A percentile compares a stretch with the other conserved stretches of the same genome.
Evolutionary conservation across 305 asterid species (phyloP).

Genomic region (Fraxinus ornus): DNA sequence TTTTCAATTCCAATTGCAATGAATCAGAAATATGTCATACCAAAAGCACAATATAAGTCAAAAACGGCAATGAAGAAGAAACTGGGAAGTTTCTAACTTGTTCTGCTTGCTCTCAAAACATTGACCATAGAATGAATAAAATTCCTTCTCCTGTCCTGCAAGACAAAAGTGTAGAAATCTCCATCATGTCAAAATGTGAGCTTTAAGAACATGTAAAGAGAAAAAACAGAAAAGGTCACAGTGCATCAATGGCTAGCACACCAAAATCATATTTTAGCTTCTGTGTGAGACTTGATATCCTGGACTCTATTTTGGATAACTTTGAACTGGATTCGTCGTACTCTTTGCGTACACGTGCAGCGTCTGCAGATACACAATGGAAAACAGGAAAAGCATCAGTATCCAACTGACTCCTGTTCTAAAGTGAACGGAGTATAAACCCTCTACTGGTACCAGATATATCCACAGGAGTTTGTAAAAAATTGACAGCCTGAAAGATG

Average conservation of each 20-base stretch:
- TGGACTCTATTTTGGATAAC: constrained; percentile 81
- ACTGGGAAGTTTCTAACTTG: constrained; percentile 50
- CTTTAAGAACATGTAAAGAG: background rate
- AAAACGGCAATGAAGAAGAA: constrained; percentile 19
- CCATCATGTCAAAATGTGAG: constrained; percentile 14
- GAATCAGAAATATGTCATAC: background rate
- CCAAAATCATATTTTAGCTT: constrained; percentile 92
- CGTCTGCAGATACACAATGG: constrained; percentile 53
- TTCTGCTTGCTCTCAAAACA: constrained; percentile 88
- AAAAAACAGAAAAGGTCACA: background rate
- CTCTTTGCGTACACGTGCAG: constrained; percentile 79
- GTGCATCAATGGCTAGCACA: constrained; percentile 33
- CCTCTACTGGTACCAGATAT: constrained; percentile 63
- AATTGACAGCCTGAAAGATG: constrained; percentile 65
- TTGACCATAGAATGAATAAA: constrained; percentile 82
- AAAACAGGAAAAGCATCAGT: constrained; percentile 21
- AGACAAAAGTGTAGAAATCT: constrained; percentile 24
- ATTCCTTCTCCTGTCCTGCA: constrained; percentile 91
- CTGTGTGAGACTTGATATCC: constrained; percentile 80
- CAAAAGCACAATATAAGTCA: constrained; percentile 6
- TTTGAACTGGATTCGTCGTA: constrained; percentile 79
- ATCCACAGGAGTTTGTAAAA: constrained; percentile 80
- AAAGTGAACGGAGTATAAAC: constrained; percentile 23
- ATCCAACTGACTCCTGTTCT: constrained; percentile 24
- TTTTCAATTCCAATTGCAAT: constrained; percentile 8